Evolutionary conservation across 495 filamentous ascomycete species (phyloP), one percentile per base, ranked within the genome.

Genomic region (Pseudevernia furfuracea): DNA sequence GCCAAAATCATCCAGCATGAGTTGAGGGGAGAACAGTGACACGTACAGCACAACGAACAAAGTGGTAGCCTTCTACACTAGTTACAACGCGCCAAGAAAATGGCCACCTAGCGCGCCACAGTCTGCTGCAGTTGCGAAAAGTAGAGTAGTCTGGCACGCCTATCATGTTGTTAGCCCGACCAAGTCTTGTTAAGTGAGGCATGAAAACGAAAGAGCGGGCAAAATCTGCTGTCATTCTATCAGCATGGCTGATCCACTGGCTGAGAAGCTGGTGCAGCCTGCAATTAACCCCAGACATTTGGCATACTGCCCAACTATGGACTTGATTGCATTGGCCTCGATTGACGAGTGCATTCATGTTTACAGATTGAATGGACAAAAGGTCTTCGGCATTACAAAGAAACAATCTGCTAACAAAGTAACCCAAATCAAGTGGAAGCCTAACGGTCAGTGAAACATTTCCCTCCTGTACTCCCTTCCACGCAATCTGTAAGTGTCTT

Each of bases 241-340:
- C 41, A 65, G 37, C 48, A 66, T 70, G 70, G 62, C 62, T 30
- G 53, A 52, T 23, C 46, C 59, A 11, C 36, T 84, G 55, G 81
- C 79, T 38, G 83, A 87, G 70, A 86, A 86, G 69, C 75, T 75
- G 57, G 71, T 86, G 21, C 76, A 80, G 30, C 76, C 79, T 66
- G 80, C 78, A 71, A 80, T 85, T 67, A 82, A 85, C 63, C 66
- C 79, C 53, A 74, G 76, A 61, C 80, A 85, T 59, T 70, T 92
- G 38, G 78, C 87, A 21, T 90, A 88, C 74, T 93, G 90, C 76
- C 91, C 91, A 14, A 84, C 84, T 32, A 89, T 93, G 83, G 89
- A 94, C 75, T 80, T 96, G 60, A 76, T 90, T 48, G 87, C 86
- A 17, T 76, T 90, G 41, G 87, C 85, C n/a, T 86, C 86, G 6